Evolutionary conservation across 2,329 filamentous ascomycete genomes (phyloP).

Genomic region (Fusarium siculi): DNA sequence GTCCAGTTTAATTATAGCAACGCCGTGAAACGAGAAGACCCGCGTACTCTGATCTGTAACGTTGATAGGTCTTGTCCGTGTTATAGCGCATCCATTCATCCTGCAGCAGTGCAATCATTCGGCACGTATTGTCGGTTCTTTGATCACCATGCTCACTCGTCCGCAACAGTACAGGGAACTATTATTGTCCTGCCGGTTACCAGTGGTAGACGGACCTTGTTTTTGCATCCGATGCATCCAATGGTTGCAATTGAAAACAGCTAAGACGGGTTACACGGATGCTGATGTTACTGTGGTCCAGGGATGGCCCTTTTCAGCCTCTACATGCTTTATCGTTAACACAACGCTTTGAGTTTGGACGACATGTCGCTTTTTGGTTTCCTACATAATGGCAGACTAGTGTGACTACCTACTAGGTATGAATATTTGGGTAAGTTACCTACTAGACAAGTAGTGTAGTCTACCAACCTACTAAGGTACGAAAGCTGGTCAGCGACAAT

Average conservation of each 20-base stretch:
- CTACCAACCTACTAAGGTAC: neutral
- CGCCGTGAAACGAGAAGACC: slow-evolving; percentile 11
- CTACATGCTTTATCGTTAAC: neutral
- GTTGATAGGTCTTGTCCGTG: neutral
- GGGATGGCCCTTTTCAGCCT: neutral
- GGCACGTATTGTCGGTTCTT: neutral
- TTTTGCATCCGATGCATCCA: neutral
- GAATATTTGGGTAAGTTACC: neutral
- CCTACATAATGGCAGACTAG: neutral
- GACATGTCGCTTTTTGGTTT: neutral
- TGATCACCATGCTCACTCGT: neutral
- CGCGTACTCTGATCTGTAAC: neutral
- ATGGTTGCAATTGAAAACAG: neutral
- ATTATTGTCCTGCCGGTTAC: neutral
- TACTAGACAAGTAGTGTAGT: neutral
- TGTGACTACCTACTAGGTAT: too few relatives aligned
- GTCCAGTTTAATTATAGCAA: slow-evolving; percentile 6
- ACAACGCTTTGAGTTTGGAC: neutral
- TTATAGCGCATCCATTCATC: neutral
- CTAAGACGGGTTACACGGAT: slow-evolving; percentile 21
- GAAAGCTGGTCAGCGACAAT: neutral
- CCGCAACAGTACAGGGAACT: neutral
- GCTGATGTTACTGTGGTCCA: neutral
- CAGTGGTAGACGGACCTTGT: slow-evolving; percentile 8
- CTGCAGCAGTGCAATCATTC: neutral